These are phyloP conservation scores for Chaetomiaceae sp. DNA, from an alignment of 2,329 filamentous ascomycete genomes.

Conservation along the genomic window DNA sequence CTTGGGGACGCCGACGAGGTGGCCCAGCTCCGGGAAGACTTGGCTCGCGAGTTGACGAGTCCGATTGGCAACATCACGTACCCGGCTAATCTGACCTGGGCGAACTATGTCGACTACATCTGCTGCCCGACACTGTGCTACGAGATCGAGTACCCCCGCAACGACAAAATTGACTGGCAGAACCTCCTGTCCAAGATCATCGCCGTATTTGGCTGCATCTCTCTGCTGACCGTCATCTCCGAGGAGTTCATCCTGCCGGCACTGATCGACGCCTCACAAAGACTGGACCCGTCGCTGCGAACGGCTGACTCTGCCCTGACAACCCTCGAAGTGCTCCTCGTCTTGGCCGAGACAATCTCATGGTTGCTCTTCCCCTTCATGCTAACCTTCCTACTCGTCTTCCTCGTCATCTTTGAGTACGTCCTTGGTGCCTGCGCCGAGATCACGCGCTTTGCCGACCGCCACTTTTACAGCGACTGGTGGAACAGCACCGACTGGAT, in stretches of 20 bases:
- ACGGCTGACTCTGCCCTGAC: constrained; percentile 32
- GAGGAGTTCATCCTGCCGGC: constrained; percentile 96
- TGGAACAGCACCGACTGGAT: constrained; percentile 85
- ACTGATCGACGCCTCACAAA: constrained; percentile 62
- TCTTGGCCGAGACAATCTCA: constrained; percentile 85
- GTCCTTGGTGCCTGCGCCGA: constrained; percentile 91
- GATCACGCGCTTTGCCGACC: constrained; percentile 86
- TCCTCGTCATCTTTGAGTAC: constrained; percentile 98
- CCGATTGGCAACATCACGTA: constrained; percentile 87
- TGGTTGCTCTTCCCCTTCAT: constrained; percentile 95
- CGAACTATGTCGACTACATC: constrained; percentile 82
- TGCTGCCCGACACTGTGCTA: constrained; percentile 96
- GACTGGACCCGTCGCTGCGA: constrained; percentile 43
- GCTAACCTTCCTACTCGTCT: constrained; percentile 90
- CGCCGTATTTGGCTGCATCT: constrained; percentile 94
- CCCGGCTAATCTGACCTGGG: constrained; percentile 76
- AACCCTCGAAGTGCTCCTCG: constrained; percentile 64
- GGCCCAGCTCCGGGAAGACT: constrained; percentile 70
- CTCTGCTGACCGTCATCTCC: constrained; percentile 82
- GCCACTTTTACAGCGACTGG: constrained; percentile 83
- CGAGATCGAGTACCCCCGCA: constrained; percentile 92
- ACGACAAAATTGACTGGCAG: constrained; percentile 66
- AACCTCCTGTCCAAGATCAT: constrained; percentile 80
- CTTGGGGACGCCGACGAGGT: constrained; percentile 50
- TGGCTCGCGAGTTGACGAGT: constrained; percentile 87